These are phyloP conservation scores for Microcyclosporella mali DNA, from an alignment of 2,329 filamentous ascomycete species.

Conservation along the genomic window DNA sequence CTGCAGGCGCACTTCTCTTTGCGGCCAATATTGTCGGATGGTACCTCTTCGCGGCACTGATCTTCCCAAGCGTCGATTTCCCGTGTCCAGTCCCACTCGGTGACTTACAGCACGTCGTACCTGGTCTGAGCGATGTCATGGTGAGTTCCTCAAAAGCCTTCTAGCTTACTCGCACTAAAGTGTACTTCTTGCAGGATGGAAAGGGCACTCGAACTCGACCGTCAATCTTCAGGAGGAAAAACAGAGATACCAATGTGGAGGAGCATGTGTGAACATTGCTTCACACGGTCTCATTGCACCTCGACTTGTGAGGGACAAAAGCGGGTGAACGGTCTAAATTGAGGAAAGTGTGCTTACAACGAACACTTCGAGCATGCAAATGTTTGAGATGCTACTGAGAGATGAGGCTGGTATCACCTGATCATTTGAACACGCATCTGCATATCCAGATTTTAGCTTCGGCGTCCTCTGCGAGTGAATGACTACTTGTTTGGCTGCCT, in stretches of 20 bases:
- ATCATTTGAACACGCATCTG: too few relatives aligned
- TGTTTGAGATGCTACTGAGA: too few relatives aligned
- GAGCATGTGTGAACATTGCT: not conserved
- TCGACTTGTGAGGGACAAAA: too few relatives aligned
- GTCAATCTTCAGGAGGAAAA: conserved; percentile 3
- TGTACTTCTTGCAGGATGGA: not conserved
- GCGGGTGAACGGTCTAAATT: too few relatives aligned
- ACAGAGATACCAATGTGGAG: not conserved
- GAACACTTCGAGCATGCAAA: too few relatives aligned
- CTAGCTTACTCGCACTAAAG: not conserved
- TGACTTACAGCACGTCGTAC: conserved; percentile 14
- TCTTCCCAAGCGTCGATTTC: conserved; percentile 19
- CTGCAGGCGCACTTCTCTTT: conserved; percentile 16
- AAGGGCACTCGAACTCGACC: conserved; percentile 1
- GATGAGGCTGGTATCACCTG: too few relatives aligned
- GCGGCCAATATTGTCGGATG: conserved; percentile 13
- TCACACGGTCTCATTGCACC: too few relatives aligned
- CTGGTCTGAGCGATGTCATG: conserved; percentile 8
- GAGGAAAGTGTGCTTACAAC: too few relatives aligned
- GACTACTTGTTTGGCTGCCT: too few relatives aligned
- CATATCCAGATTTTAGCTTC: too few relatives aligned
- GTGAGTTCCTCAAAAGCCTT: not conserved
- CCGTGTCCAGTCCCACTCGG: conserved; percentile 15
- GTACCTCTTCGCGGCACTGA: conserved; percentile 17
- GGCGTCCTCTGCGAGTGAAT: too few relatives aligned